Base-by-base conservation (phyloP, 164 flowering plant species). In the Santalum album region DNA sequence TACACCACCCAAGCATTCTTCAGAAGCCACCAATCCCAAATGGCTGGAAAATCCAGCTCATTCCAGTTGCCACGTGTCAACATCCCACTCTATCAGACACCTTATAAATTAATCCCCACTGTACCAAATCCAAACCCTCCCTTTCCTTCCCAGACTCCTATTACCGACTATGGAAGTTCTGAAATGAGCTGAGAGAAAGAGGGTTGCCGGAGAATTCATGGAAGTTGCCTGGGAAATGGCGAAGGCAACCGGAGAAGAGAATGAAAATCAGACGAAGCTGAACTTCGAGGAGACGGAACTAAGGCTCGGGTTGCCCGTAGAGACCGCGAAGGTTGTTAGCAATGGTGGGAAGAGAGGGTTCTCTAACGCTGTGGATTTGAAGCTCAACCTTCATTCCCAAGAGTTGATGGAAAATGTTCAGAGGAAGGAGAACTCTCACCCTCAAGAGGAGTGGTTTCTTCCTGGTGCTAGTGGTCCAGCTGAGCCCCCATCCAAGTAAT, bases 291-390 rank as follows among this genome's bases (percentile, higher is more conserved):
- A 65, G 69, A 84, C 91, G 20, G 87, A 84, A 66, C 67, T 84
- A 25, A 66, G 91, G 56, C 74, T 84, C 1, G 90, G 83, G n/a
- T 59, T 84, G 54, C 84, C 87, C 0, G 84, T 81, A 7, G 60
- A 22, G 62, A 59, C 40, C 56, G 38, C 42, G 57, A 14, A 56
- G 59, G 56, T 57, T 42, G 40, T 51, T 6, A 48, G 54, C 14
- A 14, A 25, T 12, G 59, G 45, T 14, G 79, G 76, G 19, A 79
- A 83, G 69, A 66, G 90, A 69, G 84, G 86, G 0, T 78, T 71
- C 62, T 60, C 68, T 14, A 82, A 83, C 65, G 76, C 84, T 9
- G 76, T 85, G 38, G 88, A 81, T 68, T 77, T 84, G 82, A 78
- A 84, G 87, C 92, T 87, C 18, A 87, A 83, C 24, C 73, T 87